Conservation (phyloP, 495 filamentous ascomycete genomes). For the Penicillium subrubescens region DNA sequence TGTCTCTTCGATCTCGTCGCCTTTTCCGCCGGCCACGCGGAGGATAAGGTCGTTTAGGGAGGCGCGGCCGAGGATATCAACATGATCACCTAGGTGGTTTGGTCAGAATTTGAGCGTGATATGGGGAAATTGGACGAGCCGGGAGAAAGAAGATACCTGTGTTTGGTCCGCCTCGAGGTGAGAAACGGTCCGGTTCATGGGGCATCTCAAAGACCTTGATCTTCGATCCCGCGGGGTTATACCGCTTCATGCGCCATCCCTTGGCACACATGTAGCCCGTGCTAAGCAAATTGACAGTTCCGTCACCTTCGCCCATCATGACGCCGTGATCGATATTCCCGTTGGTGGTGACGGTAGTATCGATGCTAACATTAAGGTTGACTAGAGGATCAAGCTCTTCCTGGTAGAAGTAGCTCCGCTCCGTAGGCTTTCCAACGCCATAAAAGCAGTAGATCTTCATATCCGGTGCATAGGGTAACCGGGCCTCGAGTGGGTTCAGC, state of each 20-base stretch:
- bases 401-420: conserved; percentile 89
- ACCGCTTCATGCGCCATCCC: conserved; percentile 88
- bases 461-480: conserved; percentile 83
- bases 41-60: conserved; percentile 90
- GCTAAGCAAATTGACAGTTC: conserved; percentile 87
- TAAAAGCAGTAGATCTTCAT: conserved; percentile 99
- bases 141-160: conserved; percentile 57
- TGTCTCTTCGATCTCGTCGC: conserved; percentile 74
- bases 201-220: conserved; percentile 93
- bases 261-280: conserved; percentile 95
- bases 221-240: conserved; percentile 81
- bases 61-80: conserved; percentile 89
- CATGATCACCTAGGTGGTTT: conserved; percentile 70
- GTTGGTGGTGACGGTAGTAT: conserved; percentile 71
- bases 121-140: neutral
- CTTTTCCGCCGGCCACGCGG: conserved; percentile 84
- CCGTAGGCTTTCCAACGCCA: conserved; percentile 87
- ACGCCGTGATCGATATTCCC: conserved; percentile 81
- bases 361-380: conserved; percentile 84
- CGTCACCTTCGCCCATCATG: conserved; percentile 90
- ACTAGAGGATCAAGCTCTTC: conserved; percentile 64
- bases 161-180: conserved; percentile 88
- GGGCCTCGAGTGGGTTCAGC: conserved; percentile 92
- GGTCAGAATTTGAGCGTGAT: conserved; percentile 1
- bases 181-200: conserved; percentile 92